phyloP scores from a whole-genome alignment of 2,329 filamentous ascomycete species.

The Colletotrichum neosansevieriae region DNA sequence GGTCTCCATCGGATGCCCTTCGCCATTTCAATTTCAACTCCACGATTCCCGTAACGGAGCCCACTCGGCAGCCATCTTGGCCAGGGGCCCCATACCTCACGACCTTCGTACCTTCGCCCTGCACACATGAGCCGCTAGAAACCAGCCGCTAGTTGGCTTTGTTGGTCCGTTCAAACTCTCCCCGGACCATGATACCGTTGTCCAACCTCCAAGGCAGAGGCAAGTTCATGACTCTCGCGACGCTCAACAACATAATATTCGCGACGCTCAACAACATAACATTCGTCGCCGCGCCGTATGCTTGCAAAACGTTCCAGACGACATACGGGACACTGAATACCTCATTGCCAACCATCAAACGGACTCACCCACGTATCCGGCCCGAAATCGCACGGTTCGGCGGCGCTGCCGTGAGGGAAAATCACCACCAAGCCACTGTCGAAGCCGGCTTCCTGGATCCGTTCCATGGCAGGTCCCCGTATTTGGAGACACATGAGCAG shows the following conservation, averaged over 20 bases:
- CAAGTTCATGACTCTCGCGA: slow-evolving; percentile 21
- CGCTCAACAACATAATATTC: neutral
- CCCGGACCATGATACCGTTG: slow-evolving; percentile 26
- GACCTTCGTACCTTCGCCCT: slow-evolving; percentile 11
- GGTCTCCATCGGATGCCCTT: slow-evolving; percentile 14
- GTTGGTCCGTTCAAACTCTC: slow-evolving; percentile 12
- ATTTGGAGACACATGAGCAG: neutral
- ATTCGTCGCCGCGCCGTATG: neutral
- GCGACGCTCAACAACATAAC: neutral
- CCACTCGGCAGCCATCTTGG: neutral
- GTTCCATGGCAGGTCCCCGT: slow-evolving; percentile 12
- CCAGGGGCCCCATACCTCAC: slow-evolving; percentile 27
- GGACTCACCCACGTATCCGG: slow-evolving; percentile 12
- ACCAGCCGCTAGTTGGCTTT: slow-evolving; percentile 3
- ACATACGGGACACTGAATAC: slow-evolving; percentile 18
- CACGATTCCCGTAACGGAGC: slow-evolving; percentile 21
- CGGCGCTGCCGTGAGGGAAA: slow-evolving; percentile 8
- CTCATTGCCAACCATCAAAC: slow-evolving; percentile 15
- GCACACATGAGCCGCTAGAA: slow-evolving; percentile 24
- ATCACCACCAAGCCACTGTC: neutral
- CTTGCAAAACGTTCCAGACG: slow-evolving; percentile 19
- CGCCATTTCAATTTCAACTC: slow-evolving; percentile 32
- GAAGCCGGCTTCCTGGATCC: neutral
- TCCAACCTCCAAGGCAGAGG: slow-evolving; percentile 33
- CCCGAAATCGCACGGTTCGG: slow-evolving; percentile 12